Percentiles rank a stretch among this genome's conserved stretches.
These are phyloP conservation scores for Neoscytalidium dimidiatum DNA, from an alignment of 2,329 filamentous ascomycete genomes.

Conservation along the genomic window DNA sequence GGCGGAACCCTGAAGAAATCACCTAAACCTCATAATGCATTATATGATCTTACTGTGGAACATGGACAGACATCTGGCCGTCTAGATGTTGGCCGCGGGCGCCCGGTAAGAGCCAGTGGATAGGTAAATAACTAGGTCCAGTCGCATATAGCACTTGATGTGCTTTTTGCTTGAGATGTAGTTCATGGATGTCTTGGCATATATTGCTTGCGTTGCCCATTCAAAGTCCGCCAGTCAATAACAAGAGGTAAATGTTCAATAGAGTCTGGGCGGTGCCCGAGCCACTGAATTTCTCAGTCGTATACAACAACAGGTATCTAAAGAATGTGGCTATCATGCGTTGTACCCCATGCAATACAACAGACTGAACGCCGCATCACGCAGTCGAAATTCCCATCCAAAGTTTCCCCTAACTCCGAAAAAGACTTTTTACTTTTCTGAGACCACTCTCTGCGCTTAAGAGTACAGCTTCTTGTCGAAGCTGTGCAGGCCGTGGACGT, in stretches of 20 bases:
- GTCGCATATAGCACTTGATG: no score
- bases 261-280: background rate
- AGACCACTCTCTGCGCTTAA: constrained; percentile 45
- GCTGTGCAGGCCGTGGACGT: constrained; percentile 93
- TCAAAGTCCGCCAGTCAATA: no score
- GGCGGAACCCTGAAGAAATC: background rate
- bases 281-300: background rate
- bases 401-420: constrained; percentile 11
- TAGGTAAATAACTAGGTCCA: background rate
- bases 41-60: no score
- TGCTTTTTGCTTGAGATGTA: background rate
- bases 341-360: background rate
- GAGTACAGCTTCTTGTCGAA: constrained; percentile 99
- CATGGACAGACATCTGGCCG: no score
- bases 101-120: no score
- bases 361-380: background rate
- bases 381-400: constrained; percentile 13
- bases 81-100: no score
- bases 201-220: no score
- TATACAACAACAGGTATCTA: background rate
- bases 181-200: no score
- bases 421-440: constrained; percentile 17
- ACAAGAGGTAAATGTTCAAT: background rate
- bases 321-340: background rate
- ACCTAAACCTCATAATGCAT: no score